These are phyloP conservation scores for Leccinum variicolor DNA, from an alignment of 768 basidiomycete genomes.

Conservation along the genomic window DNA sequence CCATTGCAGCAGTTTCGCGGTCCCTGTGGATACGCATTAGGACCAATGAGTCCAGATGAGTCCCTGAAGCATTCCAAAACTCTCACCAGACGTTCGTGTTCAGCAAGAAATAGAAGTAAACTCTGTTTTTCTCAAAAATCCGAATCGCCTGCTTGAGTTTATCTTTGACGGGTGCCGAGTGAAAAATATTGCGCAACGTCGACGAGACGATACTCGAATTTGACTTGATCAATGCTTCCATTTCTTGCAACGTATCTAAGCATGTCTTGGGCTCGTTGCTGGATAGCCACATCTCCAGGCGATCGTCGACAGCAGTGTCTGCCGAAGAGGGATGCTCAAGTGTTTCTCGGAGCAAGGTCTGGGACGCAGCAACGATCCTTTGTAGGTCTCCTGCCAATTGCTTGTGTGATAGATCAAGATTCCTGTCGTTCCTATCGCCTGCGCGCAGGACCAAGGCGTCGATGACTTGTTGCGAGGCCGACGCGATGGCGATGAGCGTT, in stretches of 20 bases:
- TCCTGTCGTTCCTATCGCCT: not conserved
- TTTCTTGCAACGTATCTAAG: not conserved
- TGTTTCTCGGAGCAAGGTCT: not conserved
- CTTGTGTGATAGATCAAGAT: not conserved
- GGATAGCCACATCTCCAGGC: not conserved
- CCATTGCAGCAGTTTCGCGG: not conserved
- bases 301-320: not conserved
- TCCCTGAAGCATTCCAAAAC: not conserved
- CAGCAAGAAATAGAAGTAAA: not conserved
- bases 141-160: not conserved
- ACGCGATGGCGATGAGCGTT: not conserved
- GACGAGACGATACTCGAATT: not conserved
- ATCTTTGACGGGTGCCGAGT: not conserved
- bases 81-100: not conserved
- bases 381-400: not conserved
- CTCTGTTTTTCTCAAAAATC: not conserved
- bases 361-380: not conserved
- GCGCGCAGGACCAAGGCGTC: not conserved
- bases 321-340: not conserved
- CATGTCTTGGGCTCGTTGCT: not conserved
- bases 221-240: not conserved
- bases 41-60: not conserved
- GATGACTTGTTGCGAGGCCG: not conserved
- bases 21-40: not conserved
- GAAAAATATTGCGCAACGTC: not conserved